Evolutionary conservation across 768 basidiomycete species (phyloP), one percentile per base, ranked within the genome.

Genomic region (Scleroderma bovista): DNA sequence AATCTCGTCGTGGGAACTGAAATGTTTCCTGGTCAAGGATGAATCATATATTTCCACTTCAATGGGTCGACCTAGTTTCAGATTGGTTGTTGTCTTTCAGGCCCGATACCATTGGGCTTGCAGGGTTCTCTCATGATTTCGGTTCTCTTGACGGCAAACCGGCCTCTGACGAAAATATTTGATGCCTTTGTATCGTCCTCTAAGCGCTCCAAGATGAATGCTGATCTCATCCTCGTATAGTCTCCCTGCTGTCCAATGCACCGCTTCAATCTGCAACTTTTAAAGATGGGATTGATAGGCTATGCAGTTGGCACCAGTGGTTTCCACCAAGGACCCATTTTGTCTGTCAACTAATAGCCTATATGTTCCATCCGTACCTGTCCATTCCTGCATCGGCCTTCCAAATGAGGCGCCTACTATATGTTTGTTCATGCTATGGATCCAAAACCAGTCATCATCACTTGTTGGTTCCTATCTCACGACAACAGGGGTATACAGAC

Each of bases 61-160:
- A 17, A 7, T 40, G 3, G 39, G 17, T 11, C 17, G 11, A 10
- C 39, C 11, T 20, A 17, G 22, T 15, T 13, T 20, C n/a, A 40
- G 5, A 5, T 36, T n/a, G n/a, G n/a, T n/a, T n/a, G 39, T 15
- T 19, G 16, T 1, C n/a, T 17, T 15, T n/a, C 42, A 78, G 77
- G 11, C 63, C 81, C 8, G 80, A 82, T 59, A 73, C 72, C 6
- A 71, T 83, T 46, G 78, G 79, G 19, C 77, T 80, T 38, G 77
- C 77, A 15, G 80, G 79, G 1, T 82, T 82, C 50, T 73, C 75
- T 1, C 74, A 81, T 57, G 73, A 80, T 58, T 82, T 82, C 51
- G 71, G 71, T 16, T 63, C 75, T 1, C 65, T 81, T n/a, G 70
- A 75, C 15, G 78, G 78, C 4, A 69, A 76, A 46, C 57, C 61